phyloP scores from a whole-genome alignment of 148 eudicot genomes.

The Suaeda aralocaspica region DNA sequence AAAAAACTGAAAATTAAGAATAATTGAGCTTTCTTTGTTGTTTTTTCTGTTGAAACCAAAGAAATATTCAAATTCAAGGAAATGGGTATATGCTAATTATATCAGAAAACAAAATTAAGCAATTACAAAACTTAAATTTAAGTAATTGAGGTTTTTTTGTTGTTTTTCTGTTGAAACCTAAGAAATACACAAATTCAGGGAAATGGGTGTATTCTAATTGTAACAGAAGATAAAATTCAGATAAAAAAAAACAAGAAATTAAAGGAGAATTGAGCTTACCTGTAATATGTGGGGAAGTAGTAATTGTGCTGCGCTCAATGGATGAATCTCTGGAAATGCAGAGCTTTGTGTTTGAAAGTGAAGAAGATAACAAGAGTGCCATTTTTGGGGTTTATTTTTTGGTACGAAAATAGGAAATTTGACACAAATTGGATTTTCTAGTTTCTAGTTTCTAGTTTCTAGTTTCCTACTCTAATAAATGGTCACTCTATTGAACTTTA shows the following conservation, averaged over 20 bases:
- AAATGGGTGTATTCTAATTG: background rate
- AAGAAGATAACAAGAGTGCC: conserved; percentile 45
- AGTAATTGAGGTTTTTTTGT: conserved; percentile 23
- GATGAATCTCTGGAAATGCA: conserved; percentile 15
- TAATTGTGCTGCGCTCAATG: conserved; percentile 15
- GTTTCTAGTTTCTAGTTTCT: no score
- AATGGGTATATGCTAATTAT: no score
- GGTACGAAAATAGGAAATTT: no score
- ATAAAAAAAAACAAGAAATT: background rate
- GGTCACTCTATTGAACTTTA: no score
- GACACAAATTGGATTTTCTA: no score
- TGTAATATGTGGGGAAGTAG: conserved; percentile 23
- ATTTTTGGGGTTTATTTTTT: conserved; percentile 21
- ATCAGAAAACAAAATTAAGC: no score
- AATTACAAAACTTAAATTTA: no score
- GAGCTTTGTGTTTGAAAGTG: conserved; percentile 28
- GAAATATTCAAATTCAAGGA: no score
- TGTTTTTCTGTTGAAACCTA: conserved; percentile 38
- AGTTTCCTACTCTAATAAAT: no score
- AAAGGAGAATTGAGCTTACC: conserved; percentile 30
- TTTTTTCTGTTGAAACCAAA: conserved; percentile 26
- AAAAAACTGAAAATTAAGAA: no score
- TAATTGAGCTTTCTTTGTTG: conserved; percentile 24
- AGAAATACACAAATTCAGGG: conserved; percentile 1
- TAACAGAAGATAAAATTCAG: conserved; percentile 12